These are phyloP conservation scores for Lophiostoma macrostomum DNA, from an alignment of 495 filamentous ascomycete genomes.

Conservation along the genomic window DNA sequence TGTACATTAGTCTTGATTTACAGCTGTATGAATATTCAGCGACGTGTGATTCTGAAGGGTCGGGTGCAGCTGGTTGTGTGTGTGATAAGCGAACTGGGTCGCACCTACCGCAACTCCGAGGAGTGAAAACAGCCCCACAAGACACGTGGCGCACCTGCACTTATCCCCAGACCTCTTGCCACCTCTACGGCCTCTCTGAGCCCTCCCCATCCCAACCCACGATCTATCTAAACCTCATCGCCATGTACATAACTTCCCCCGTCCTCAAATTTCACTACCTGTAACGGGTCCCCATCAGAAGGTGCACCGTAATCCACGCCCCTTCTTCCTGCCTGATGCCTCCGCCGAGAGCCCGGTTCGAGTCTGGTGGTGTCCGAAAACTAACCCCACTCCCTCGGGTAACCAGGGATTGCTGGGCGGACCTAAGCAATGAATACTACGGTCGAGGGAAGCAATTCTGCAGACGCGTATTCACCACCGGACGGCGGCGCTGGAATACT, in stretches of 20 bases:
- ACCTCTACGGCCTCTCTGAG: too few species aligned
- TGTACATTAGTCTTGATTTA: conserved; percentile 11
- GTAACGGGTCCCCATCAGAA: conserved; percentile 34
- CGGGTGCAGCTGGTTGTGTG: too few species aligned
- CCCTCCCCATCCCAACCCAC: too few species aligned
- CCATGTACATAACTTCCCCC: too few species aligned
- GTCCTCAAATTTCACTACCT: conserved; percentile 17
- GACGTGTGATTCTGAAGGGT: too few species aligned
- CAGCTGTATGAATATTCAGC: conserved; percentile 6
- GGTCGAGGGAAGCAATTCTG: conserved; percentile 66
- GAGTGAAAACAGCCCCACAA: too few species aligned
- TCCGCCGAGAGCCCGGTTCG: conserved; percentile 55
- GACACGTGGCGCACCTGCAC: too few species aligned
- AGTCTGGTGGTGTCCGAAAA: conserved; percentile 57
- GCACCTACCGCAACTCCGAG: too few species aligned
- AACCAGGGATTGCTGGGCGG: conserved; percentile 57
- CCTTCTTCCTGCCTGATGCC: conserved; percentile 7
- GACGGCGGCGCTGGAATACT: conserved; percentile 59
- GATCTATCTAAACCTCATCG: too few species aligned
- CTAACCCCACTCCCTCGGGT: conserved; percentile 55
- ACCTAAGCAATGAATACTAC: conserved; percentile 62
- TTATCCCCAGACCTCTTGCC: too few species aligned
- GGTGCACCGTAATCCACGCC: conserved; percentile 25
- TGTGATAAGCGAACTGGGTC: too few species aligned
- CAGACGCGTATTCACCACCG: conserved; percentile 60